A percentile compares a stretch with the other conserved stretches of the same genome.
These are phyloP conservation scores for Aspergillus olivimuriae DNA, from an alignment of 495 filamentous ascomycete species.

Conservation along the genomic window DNA sequence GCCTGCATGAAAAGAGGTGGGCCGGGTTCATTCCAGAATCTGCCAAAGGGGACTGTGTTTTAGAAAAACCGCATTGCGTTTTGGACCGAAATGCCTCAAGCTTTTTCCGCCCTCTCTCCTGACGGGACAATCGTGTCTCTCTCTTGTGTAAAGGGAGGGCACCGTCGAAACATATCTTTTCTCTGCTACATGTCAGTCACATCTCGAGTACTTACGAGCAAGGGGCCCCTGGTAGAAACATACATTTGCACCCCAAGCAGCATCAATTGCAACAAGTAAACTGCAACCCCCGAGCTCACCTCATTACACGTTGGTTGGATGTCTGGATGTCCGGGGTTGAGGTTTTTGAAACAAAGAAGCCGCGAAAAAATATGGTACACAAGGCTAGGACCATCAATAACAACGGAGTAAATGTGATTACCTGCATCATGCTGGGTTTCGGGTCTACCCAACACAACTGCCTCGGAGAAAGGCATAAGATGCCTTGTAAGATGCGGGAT, in stretches of 20 bases:
- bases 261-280: conserved; percentile 53
- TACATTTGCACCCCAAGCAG: conserved; percentile 53
- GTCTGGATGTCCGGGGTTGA: conserved; percentile 37
- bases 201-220: neutral
- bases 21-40: conserved; percentile 7
- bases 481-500: conserved; percentile 57
- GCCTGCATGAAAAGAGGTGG: conserved; percentile 22
- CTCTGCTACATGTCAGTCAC: conserved; percentile 18
- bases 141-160: conserved; percentile 58
- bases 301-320: conserved; percentile 53
- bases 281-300: conserved; percentile 51
- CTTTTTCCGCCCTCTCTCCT: conserved; percentile 38
- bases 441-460: conserved; percentile 28
- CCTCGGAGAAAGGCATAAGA: conserved; percentile 51
- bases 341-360: conserved; percentile 35
- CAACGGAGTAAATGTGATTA: conserved; percentile 31
- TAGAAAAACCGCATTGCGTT: conserved; percentile 4
- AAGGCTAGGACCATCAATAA: conserved; percentile 72
- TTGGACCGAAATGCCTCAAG: conserved; percentile 28
- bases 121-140: conserved; percentile 43
- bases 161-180: conserved; percentile 71
- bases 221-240: conserved; percentile 6
- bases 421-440: neutral
- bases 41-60: neutral
- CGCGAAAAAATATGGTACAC: conserved; percentile 62